A percentile compares a stretch with the other conserved stretches of the same genome.
Evolutionary conservation across 805 yeast species (phyloP).

Genomic region (Candida manassasensis): DNA sequence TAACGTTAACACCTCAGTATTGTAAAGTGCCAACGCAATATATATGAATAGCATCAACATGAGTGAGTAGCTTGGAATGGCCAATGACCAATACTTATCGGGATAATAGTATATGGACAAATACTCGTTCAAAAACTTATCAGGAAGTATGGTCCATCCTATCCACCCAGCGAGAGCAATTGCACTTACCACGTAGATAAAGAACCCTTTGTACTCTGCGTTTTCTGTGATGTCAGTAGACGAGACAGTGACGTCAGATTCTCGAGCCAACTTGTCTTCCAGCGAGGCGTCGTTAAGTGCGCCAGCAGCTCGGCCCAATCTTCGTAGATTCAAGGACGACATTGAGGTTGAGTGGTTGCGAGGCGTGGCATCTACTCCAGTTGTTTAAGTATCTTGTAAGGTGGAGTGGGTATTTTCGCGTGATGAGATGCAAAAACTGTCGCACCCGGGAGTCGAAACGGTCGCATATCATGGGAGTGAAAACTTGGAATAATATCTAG

Average conservation of each 20-base stretch:
- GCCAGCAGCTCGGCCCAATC: neutral
- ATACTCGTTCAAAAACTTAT: constrained; percentile 40
- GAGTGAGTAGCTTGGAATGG: constrained; percentile 66
- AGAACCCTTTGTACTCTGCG: constrained; percentile 86
- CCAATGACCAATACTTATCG: constrained; percentile 86
- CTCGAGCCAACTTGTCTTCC: constrained; percentile 54
- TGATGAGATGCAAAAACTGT: neutral
- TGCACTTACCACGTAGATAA: constrained; percentile 66
- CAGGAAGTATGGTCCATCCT: constrained; percentile 75
- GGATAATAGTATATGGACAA: constrained; percentile 72
- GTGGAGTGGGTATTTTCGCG: no score
- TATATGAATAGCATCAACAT: constrained; percentile 71
- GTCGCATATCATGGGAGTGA: no score
- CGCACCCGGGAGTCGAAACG: neutral
- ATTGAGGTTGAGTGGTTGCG: neutral
- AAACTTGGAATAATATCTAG: no score
- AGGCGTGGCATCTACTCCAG: no score
- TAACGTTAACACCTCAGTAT: constrained; percentile 68
- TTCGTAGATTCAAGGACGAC: constrained; percentile 2
- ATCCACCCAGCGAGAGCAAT: constrained; percentile 53
- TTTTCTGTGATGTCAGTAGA: constrained; percentile 50
- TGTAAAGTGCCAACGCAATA: constrained; percentile 64
- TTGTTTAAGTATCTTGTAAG: no score
- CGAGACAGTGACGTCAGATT: constrained; percentile 57
- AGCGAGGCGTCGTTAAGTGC: neutral